Evolutionary conservation across 495 filamentous ascomycete species (phyloP), one percentile per base, ranked within the genome.

Genomic region (Mytilinidion resinicola): DNA sequence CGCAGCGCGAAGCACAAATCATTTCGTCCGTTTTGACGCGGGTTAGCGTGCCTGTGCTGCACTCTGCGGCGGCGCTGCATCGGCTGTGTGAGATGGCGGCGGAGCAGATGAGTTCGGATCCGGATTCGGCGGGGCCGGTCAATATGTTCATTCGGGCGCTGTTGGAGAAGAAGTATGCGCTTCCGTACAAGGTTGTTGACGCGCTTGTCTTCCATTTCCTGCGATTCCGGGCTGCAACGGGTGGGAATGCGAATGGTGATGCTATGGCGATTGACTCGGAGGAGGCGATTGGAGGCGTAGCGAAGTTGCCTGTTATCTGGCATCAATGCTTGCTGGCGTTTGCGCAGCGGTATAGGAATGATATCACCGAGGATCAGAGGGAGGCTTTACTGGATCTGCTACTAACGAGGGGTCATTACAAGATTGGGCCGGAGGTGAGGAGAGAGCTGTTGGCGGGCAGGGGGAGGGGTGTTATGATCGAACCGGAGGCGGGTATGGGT

Each of bases 131-230:
- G 83, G 86, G 82, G 21, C 85, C 93, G 9, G 91, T 91, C 20
- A 96, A 96, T 71, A 85, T 91, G 43, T 91, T 97, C 75, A 95
- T 99, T 70, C 86, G 87, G 58, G 82, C 86, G 15, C 82, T 99
- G 52, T 75, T 99, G 10, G 91, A 97, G 74, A 99, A 99, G 80
- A 90, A 90, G 66, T 97, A 99, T 63, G 93, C 93, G 1, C 78
- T 98, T 19, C 93, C 93, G 34, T 96, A 87, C 75, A 91, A 95
- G 71, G 92, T 95, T 21, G 84, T 98, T 17, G 93, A 98, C 64
- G 85, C 90, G 20, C 77, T 97, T 6, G 95, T 97, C 14, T 97
- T 96, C 74, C 91, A 97, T 73, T 98, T 96, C 71, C 71, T 96
- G 61, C 85, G 93, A 15, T 96, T 96, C 74, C 82, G 87, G 37